A percentile compares a stretch with the other conserved stretches of the same genome.
Conservation (phyloP, 1,139 yeast species). For the Suzukiozyma palmioleophila region DNA sequence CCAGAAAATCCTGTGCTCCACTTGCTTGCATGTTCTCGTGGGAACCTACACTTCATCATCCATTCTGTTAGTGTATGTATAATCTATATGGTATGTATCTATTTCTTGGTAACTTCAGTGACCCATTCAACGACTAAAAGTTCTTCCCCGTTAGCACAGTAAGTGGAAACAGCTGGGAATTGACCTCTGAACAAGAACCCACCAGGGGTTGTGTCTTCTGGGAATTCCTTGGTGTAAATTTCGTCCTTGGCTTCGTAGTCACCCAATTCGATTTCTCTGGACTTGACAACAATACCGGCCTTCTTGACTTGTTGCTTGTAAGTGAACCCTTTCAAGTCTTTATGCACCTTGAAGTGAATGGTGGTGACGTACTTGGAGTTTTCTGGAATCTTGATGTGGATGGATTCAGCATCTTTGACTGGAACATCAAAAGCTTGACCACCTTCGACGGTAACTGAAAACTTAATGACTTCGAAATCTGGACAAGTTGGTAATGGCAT, state of each 20-base stretch:
- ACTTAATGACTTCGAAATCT: constrained; percentile 32
- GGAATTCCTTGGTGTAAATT: constrained; percentile 24
- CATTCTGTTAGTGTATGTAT: too few relatives aligned
- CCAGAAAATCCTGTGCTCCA: too few relatives aligned
- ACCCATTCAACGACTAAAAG: constrained; percentile 31
- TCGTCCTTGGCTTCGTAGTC: constrained; percentile 28
- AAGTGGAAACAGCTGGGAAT: constrained; percentile 31
- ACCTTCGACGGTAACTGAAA: constrained; percentile 30
- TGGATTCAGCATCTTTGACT: constrained; percentile 26
- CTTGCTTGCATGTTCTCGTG: too few relatives aligned
- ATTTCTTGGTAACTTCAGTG: constrained; percentile 29
- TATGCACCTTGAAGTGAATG: constrained; percentile 31
- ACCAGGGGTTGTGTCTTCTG: constrained; percentile 37
- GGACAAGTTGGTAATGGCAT: constrained; percentile 15
- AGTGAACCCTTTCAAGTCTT: constrained; percentile 27
- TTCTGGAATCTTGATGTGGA: constrained; percentile 36
- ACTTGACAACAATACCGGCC: constrained; percentile 34
- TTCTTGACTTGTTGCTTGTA: constrained; percentile 38
- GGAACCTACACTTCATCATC: too few relatives aligned
- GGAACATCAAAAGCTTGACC: constrained; percentile 22
- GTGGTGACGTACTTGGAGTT: constrained; percentile 32
- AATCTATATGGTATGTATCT: constrained; percentile 5
- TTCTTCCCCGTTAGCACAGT: constrained; percentile 28
- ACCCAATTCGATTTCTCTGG: constrained; percentile 29
- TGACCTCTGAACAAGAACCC: constrained; percentile 39